Conservation (phyloP, 352 stramenopile species). For the Globisporangium apiculatum region DNA sequence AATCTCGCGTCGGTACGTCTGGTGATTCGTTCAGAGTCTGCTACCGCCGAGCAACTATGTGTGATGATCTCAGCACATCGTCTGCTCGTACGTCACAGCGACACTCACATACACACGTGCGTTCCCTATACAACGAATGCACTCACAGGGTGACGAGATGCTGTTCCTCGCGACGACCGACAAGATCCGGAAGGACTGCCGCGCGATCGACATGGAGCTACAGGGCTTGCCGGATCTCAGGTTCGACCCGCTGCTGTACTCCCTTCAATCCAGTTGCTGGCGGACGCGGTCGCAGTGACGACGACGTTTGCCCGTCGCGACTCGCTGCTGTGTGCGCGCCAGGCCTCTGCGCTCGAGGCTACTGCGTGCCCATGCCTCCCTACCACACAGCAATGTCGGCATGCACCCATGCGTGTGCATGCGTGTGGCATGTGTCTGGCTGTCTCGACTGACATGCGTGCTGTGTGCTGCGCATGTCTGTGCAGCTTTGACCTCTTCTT, state of each 20-base stretch:
- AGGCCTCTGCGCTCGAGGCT: slow-evolving; percentile 1
- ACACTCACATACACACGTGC: neutral
- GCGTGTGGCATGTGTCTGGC: too few relatives aligned
- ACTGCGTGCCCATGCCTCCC: slow-evolving; percentile 8
- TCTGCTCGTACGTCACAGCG: neutral
- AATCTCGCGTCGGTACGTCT: slow-evolving; percentile 50
- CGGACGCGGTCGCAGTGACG: slow-evolving; percentile 7
- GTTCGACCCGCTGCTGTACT: slow-evolving; percentile 22
- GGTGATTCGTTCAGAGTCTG: neutral
- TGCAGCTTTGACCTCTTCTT: slow-evolving; percentile 62
- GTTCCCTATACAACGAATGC: neutral
- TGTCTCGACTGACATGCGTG: neutral
- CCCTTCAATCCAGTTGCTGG: slow-evolving; percentile 10
- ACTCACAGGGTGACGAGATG: slow-evolving; percentile 43
- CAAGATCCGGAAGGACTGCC: slow-evolving; percentile 53
- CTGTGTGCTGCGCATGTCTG: neutral
- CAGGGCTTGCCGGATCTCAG: slow-evolving; percentile 53
- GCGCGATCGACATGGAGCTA: slow-evolving; percentile 53
- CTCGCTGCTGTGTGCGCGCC: neutral
- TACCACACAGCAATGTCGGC: too few relatives aligned
- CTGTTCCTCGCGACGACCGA: slow-evolving; percentile 65
- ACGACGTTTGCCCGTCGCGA: neutral
- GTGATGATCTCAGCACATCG: too few relatives aligned
- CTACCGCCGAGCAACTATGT: too few relatives aligned
- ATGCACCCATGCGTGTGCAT: too few relatives aligned